Evolutionary conservation across 768 basidiomycete species (phyloP), one percentile per base, ranked within the genome.

Genomic region (Collybia mongolica): DNA sequence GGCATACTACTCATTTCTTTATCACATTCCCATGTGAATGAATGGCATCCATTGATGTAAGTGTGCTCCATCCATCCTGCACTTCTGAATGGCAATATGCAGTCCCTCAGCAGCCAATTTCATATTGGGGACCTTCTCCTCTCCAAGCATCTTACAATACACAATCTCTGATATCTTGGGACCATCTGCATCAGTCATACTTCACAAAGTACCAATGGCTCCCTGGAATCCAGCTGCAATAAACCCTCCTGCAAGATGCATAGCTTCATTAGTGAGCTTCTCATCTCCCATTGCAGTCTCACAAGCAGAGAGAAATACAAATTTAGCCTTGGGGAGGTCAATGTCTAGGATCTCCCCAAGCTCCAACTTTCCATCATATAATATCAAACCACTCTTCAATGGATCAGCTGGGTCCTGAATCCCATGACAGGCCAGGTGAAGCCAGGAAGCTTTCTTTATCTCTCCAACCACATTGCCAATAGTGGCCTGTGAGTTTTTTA

Each of bases 231-330:
- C 24, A 26, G 24, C 24, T 26, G 24, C 24, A 26, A 26, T 26
- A 26, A 26, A 26, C 24, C 24, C 24, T 26, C 24, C 24, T 26
- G 24, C 7, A 26, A 26, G 24, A 26, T 26, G 24, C 24, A 75
- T 54, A 0, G 60, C 46, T 48, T 61, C 52, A 7, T 65, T 62
- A 28, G 63, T 41, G 22, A 57, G 54, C 7, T 54, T 43, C 22
- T 62, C 53, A 26, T 60, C 60, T 1, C 73, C 68, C 12, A 52
- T 62, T 3, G 70, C 72, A 15, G 72, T 76, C 48, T 76, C 62
- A 49, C 76, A 77, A 1, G 75, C 74, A 5, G 73, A 74, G 14
- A 77, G 66, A 55, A 74, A 72, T 1, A 72, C 76, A 14, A 77
- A 56, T 20, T 63, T 55, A 20, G 62, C 51, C 51, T 54, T n/a